Evolutionary conservation across 768 basidiomycete genomes (phyloP), one percentile per base, ranked within the genome.

Genomic region (Boletus sp.): DNA sequence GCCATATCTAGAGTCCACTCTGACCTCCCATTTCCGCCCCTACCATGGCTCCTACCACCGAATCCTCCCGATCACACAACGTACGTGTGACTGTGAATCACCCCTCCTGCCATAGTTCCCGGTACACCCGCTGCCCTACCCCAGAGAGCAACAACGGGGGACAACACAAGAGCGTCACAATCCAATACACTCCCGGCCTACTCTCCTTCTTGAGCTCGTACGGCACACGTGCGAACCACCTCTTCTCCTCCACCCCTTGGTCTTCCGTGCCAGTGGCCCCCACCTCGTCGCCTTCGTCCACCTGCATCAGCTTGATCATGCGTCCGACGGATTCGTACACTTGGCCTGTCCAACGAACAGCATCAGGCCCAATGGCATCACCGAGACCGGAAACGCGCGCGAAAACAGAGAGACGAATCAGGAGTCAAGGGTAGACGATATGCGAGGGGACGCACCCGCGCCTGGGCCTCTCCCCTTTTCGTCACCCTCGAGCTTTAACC

Each of bases 271-370:
- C 7, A 5, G 29, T 17, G 19, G n/a, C 3, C n/a, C 2, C 38
- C 7, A 2, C 17, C 10, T 47, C 49, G 25, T 48, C 53, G 9
- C 15, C 25, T 5, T 61, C 57, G 0, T 37, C 39, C 27, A 42
- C 53, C 32, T 69, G 62, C 56, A 64, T 58, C 15, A 46, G 9
- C 47, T 50, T 58, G 42, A 68, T 64, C 67, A 68, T 53, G 17
- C 32, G 45, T 11, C 64, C 55, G 15, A 68, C 55, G 1, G 60
- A 56, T 25, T 58, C 51, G 37, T 62, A 66, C 13, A 68, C 66
- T 46, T 67, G 66, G 1, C 43, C 66, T 67, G 51, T n/a, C 19
- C 17, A 23, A 53, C 7, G 9, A 32, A 4, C n/a, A 14, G 4
- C 21, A 25, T 59, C 41, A 51, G 37, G 5, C 11, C 15, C n/a